phyloP scores from a whole-genome alignment of 805 yeast genomes.

The Ogataea kodamae region DNA sequence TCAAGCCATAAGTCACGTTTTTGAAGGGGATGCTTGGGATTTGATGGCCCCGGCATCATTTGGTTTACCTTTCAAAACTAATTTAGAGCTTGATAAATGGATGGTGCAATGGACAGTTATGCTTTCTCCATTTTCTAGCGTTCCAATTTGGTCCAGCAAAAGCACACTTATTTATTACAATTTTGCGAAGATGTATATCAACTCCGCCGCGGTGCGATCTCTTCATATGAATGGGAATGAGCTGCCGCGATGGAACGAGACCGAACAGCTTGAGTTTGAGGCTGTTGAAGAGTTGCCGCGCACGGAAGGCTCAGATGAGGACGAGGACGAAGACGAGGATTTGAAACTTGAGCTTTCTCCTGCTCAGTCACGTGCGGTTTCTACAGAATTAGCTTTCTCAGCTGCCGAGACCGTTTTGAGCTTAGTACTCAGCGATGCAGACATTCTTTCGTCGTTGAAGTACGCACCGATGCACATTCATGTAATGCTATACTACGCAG shows the following conservation, averaged over 20 bases:
- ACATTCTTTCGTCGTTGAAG: conserved; percentile 50
- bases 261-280: conserved; percentile 20
- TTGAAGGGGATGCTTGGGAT: conserved; percentile 59
- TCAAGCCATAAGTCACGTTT: conserved; percentile 57
- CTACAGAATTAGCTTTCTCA: conserved; percentile 48
- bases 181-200: conserved; percentile 72
- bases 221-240: conserved; percentile 34
- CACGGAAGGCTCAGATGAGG: conserved; percentile 31
- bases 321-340: conserved; percentile 20
- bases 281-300: not conserved
- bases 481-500: conserved; percentile 67
- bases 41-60: conserved; percentile 54
- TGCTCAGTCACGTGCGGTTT: conserved; percentile 26
- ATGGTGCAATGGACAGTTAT: conserved; percentile 78
- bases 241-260: conserved; percentile 26
- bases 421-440: conserved; percentile 55
- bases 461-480: conserved; percentile 73
- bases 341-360: conserved; percentile 20
- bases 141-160: conserved; percentile 63
- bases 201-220: conserved; percentile 46
- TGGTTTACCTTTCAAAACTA: conserved; percentile 66
- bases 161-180: conserved; percentile 67
- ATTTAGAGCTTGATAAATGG: conserved; percentile 69
- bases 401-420: conserved; percentile 64
- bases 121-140: conserved; percentile 51